Base-by-base conservation (phyloP, 345 rosid species). In the Rhodamnia argentea region DNA sequence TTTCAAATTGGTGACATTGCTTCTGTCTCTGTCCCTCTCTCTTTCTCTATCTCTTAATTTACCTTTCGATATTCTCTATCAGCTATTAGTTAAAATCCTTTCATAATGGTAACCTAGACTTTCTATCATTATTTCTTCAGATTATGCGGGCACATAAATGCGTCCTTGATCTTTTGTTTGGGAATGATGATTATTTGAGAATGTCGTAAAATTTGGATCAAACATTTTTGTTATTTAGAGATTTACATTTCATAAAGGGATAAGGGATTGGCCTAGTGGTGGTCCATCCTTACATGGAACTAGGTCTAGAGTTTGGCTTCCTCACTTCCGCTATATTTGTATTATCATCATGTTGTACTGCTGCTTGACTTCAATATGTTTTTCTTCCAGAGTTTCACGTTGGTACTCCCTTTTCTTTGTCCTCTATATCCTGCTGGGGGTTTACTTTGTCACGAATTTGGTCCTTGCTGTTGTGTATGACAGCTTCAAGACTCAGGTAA, bases 381-480 rank as follows among this genome's bases (percentile, higher is more conserved):
- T 84, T 82, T 74, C 52, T 87, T 88, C 89, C 70, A 97, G 99
- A 95, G 91, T 86, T 90, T 94, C 99, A 37, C 99, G 99, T 60
- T 96, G 99, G 98, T 94, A 93, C 84, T 88, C 90, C 91, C 82
- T 96, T 56, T 96, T 96, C 90, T 96, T 94, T 86, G 92, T 95
- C 85, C 92, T 97, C 84, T 97, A 94, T 51, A 93, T 97, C 89
- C 94, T 97, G 82, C 60, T 97, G 89, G 99, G 96, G 9, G 98
- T 97, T 89, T 97, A 97, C 94, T 97, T 96, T 37, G 98, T 97
- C 93, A 97, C 99, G 1, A 97, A 97, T 92, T 93, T 97, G 95
- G 92, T 97, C 86, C 99, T 97, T 90, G 99, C 99, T 87, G 99
- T 97, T 84, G 96, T 97, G 20, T 97, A 97, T 84, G 98, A 97